phyloP scores from a whole-genome alignment of 441 rosid genomes.

The Syzygium syzygioides region DNA sequence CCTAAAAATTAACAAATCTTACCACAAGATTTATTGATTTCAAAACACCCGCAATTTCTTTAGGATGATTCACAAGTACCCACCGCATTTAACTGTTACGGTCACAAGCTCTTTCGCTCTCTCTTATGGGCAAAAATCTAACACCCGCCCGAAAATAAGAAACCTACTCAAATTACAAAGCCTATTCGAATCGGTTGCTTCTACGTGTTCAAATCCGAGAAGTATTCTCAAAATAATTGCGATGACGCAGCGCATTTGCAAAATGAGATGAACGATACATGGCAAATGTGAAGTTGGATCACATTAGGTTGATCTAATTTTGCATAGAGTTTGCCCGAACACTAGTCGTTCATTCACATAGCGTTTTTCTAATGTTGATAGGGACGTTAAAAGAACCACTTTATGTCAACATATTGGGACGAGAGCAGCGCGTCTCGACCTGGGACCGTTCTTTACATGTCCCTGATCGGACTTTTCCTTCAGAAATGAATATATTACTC shows the following conservation, averaged over 20 bases:
- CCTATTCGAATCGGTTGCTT: neutral
- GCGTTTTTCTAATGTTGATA: neutral
- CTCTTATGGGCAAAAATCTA: neutral
- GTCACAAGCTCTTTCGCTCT: neutral
- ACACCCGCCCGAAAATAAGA: neutral
- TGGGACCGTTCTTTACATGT: neutral
- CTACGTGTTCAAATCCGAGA: neutral
- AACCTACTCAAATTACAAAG: neutral
- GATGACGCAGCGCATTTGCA: neutral
- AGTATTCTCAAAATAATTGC: neutral
- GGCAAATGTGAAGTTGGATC: neutral
- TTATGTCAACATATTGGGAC: neutral
- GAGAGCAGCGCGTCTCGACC: neutral
- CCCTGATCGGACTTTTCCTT: neutral
- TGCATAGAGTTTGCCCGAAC: neutral
- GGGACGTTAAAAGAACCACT: neutral
- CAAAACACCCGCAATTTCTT: neutral
- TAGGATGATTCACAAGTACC: neutral
- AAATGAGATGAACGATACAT: neutral
- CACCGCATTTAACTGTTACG: neutral
- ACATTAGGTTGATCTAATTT: neutral
- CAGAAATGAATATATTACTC: neutral
- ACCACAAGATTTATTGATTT: neutral
- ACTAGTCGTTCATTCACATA: neutral
- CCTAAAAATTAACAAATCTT: neutral